Percentiles rank a stretch among this genome's conserved stretches.
Evolutionary conservation across 495 filamentous ascomycete species (phyloP).

Genomic region (Tuber melanosporum): DNA sequence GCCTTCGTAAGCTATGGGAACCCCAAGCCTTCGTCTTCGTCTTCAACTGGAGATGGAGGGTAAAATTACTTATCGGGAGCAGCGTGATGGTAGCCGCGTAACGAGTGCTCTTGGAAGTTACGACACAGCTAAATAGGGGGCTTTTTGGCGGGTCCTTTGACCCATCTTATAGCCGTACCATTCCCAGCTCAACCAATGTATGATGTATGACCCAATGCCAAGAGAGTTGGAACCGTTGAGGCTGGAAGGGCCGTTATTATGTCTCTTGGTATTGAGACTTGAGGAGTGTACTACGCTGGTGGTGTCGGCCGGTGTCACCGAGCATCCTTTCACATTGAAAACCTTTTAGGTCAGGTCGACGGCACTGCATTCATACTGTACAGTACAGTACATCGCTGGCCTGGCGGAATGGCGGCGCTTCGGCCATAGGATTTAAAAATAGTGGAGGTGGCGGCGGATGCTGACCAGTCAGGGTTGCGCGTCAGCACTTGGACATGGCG

Average conservation of each 20-base stretch:
- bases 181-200: background rate
- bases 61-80: background rate
- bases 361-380: too few relatives aligned
- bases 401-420: background rate
- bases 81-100: background rate
- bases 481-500: conserved; percentile 28
- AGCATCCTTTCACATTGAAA: background rate
- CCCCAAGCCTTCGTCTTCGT: background rate
- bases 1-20: background rate
- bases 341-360: too few relatives aligned
- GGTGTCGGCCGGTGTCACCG: background rate
- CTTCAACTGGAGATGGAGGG: background rate
- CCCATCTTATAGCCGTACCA: background rate
- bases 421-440: background rate
- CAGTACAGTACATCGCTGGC: background rate
- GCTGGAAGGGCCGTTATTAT: conserved; percentile 14
- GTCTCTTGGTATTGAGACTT: conserved; percentile 2
- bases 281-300: background rate
- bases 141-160: background rate
- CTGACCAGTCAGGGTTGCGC: conserved; percentile 26
- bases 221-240: conserved; percentile 8
- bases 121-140: background rate
- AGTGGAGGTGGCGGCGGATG: conserved; percentile 12
- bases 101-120: background rate
- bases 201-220: conserved; percentile 13